A percentile compares a stretch with the other conserved stretches of the same genome.
Conservation (phyloP, 352 stramenopile species). For the Globisporangium barbulae region DNA sequence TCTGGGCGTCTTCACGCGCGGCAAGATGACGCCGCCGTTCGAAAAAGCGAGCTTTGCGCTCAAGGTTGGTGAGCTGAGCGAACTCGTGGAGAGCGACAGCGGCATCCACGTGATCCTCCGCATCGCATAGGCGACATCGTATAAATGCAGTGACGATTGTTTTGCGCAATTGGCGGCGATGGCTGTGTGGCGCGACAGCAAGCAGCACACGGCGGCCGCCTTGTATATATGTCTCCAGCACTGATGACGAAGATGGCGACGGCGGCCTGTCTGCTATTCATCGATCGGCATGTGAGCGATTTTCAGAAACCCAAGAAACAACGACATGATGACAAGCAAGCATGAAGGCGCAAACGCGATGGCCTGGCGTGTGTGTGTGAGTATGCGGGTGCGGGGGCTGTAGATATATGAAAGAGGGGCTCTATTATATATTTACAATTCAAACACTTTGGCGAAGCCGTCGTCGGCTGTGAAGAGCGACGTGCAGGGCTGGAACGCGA, state of each 20-base stretch:
- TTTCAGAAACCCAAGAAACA: constrained; percentile 6
- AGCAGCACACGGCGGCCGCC: background rate
- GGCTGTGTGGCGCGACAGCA: background rate
- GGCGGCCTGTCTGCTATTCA: background rate
- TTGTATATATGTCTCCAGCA: constrained; percentile 1
- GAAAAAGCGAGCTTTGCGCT: constrained; percentile 91
- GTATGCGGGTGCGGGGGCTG: background rate
- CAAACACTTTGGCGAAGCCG: constrained; percentile 69
- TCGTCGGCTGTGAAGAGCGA: constrained; percentile 60
- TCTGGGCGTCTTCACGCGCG: constrained; percentile 83
- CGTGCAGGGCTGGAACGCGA: constrained; percentile 64
- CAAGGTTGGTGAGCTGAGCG: constrained; percentile 91
- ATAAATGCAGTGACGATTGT: constrained; percentile 10
- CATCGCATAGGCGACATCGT: constrained; percentile 39
- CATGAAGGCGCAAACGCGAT: background rate
- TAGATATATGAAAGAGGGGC: constrained; percentile 13
- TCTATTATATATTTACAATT: constrained; percentile 60
- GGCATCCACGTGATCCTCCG: constrained; percentile 97
- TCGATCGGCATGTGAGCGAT: background rate
- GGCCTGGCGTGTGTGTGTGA: background rate
- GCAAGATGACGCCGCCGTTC: constrained; percentile 93
- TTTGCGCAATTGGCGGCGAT: constrained; percentile 3
- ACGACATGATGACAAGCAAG: background rate
- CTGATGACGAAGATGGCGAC: background rate
- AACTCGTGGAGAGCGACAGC: constrained; percentile 94